Percentiles rank a stretch among this genome's conserved stretches.
These are phyloP conservation scores for Fragaria ananassa DNA, from an alignment of 306 rosid genomes.

Conservation along the genomic window DNA sequence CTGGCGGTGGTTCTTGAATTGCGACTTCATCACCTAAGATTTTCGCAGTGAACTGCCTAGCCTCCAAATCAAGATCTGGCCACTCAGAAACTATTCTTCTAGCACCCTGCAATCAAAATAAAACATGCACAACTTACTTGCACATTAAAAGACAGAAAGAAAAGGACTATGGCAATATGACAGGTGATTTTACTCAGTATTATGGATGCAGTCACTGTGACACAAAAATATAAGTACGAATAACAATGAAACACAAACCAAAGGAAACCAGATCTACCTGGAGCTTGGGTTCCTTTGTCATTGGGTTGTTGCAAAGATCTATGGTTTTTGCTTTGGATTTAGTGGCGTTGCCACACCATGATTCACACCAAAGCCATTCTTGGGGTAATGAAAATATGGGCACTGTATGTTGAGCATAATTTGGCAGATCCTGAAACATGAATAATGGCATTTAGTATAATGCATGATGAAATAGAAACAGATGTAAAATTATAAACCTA, in stretches of 20 bases:
- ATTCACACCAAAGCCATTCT: constrained; percentile 99
- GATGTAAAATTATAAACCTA: not conserved
- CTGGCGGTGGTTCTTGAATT: constrained; percentile 37
- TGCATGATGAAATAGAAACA: not conserved
- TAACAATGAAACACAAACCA: constrained; percentile 4
- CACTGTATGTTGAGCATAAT: constrained; percentile 92
- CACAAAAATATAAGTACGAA: not conserved
- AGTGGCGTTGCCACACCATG: constrained; percentile 99
- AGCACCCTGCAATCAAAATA: constrained; percentile 62
- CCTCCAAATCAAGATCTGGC: constrained; percentile 92
- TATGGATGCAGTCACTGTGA: not conserved
- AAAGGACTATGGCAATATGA: constrained; percentile 4
- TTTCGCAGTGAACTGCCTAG: constrained; percentile 74
- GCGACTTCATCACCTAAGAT: constrained; percentile 59
- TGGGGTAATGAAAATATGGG: constrained; percentile 94
- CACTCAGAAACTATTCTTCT: constrained; percentile 89
- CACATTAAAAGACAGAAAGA: not conserved
- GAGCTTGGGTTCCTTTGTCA: constrained; percentile 99
- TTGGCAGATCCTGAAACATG: constrained; percentile 92
- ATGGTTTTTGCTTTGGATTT: constrained; percentile 91
- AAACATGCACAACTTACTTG: constrained; percentile 8
- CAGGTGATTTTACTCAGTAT: constrained; percentile 9
- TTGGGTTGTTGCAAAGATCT: constrained; percentile 98
- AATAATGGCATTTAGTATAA: not conserved
- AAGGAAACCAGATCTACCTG: constrained; percentile 45